A percentile compares a stretch with the other conserved stretches of the same genome.
Evolutionary conservation across 441 rosid genomes (phyloP).

Genomic region (Adansonia rubrostipa): DNA sequence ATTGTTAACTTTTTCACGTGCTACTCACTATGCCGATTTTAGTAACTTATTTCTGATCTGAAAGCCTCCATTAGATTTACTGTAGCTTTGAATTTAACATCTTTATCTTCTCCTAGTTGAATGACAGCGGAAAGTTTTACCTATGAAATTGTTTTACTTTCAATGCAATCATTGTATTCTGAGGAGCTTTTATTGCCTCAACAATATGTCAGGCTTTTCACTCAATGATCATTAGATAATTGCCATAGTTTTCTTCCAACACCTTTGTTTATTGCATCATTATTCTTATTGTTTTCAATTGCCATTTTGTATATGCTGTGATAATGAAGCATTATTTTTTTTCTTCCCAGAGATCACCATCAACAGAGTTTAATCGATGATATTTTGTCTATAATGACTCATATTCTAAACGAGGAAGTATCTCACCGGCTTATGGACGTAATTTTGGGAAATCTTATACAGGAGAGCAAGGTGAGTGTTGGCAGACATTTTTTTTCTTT

Average conservation of each 20-base stretch:
- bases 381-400: slow-evolving; percentile 67
- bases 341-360: slow-evolving; percentile 63
- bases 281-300: slow-evolving; percentile 26
- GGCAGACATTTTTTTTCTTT: slow-evolving; percentile 19
- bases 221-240: background rate
- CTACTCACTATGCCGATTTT: background rate
- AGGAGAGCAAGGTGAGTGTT: slow-evolving; percentile 64
- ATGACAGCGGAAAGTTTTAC: slow-evolving; percentile 15
- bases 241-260: background rate
- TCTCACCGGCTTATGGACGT: slow-evolving; percentile 57
- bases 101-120: slow-evolving; percentile 16
- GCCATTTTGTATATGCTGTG: slow-evolving; percentile 21
- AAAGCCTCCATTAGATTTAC: slow-evolving; percentile 9
- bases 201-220: background rate
- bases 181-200: slow-evolving; percentile 17
- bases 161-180: slow-evolving; percentile 3
- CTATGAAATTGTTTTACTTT: slow-evolving; percentile 5
- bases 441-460: slow-evolving; percentile 73
- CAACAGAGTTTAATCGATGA: slow-evolving; percentile 60
- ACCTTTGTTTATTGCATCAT: background rate
- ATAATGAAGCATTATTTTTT: slow-evolving; percentile 29
- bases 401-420: slow-evolving; percentile 75
- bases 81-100: slow-evolving; percentile 1
- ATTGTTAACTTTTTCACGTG: background rate
- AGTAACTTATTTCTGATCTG: slow-evolving; percentile 8